A percentile compares a stretch with the other conserved stretches of the same genome.
Conservation (phyloP, 2,329 filamentous ascomycete genomes). For the Xylariaceae sp. region DNA sequence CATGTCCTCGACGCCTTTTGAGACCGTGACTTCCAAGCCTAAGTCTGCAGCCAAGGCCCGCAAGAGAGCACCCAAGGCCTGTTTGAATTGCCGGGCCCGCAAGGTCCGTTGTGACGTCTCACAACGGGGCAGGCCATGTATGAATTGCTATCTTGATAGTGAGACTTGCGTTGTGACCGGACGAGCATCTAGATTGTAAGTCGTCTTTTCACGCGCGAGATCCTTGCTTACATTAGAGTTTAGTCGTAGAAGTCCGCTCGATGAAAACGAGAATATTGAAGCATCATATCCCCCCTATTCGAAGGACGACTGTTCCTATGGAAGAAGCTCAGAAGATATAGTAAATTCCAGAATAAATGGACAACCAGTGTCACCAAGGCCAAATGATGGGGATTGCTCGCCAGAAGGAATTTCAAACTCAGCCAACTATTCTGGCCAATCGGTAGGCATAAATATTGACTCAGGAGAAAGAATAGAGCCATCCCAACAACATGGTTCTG, state of each 20-base stretch:
- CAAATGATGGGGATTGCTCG: constrained; percentile 17
- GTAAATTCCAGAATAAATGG: constrained; percentile 34
- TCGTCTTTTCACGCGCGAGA: background rate
- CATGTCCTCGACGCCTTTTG: constrained; percentile 23
- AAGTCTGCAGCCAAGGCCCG: constrained; percentile 42
- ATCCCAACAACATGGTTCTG: constrained; percentile 8
- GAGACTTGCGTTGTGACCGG: constrained; percentile 47
- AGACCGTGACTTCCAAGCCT: constrained; percentile 33
- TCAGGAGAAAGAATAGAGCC: constrained; percentile 15
- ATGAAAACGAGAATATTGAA: constrained; percentile 33
- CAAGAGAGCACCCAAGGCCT: constrained; percentile 54
- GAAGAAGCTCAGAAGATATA: constrained; percentile 34
- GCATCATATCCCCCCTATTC: constrained; percentile 37
- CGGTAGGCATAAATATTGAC: constrained; percentile 9
- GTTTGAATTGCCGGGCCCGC: constrained; percentile 52
- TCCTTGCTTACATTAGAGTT: constrained; percentile 7
- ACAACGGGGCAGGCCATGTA: constrained; percentile 52
- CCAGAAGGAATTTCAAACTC: constrained; percentile 16
- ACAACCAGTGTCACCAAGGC: constrained; percentile 23
- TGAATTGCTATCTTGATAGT: constrained; percentile 55
- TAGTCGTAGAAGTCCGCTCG: constrained; percentile 37
- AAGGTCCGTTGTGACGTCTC: constrained; percentile 56
- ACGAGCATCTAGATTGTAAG: constrained; percentile 45
- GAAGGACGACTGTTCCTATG: constrained; percentile 29
- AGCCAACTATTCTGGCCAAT: constrained; percentile 11